These are phyloP conservation scores for Tagetes erecta DNA, from an alignment of 129 eudicot genomes.

Conservation along the genomic window DNA sequence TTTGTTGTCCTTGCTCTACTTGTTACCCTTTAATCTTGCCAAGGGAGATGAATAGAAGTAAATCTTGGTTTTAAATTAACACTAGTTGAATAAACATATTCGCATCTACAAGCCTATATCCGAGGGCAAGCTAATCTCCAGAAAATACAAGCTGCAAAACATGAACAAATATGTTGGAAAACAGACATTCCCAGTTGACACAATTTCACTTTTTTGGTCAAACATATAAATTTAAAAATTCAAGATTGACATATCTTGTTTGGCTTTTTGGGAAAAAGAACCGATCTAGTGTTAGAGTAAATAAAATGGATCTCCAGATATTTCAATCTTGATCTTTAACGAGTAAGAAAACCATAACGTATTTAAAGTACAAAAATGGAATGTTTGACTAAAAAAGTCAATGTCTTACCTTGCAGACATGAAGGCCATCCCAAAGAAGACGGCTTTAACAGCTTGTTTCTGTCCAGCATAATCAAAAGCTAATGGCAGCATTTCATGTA, in stretches of 20 bases:
- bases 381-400: conserved; percentile 15
- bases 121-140: conserved; percentile 73
- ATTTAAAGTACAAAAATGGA: not conserved
- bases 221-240: not conserved
- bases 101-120: conserved; percentile 70
- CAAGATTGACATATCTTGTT: not conserved
- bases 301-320: not conserved
- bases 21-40: conserved; percentile 22
- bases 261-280: not conserved
- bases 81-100: not conserved
- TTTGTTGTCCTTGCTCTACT: conserved; percentile 27
- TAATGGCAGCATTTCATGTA: conserved; percentile 96
- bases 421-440: conserved; percentile 94
- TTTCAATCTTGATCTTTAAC: not conserved
- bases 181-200: not conserved
- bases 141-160: conserved; percentile 81
- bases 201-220: conserved; percentile 8
- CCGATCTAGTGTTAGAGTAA: not conserved
- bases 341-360: not conserved
- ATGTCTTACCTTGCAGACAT: conserved; percentile 89
- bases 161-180: conserved; percentile 3
- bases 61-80: not conserved
- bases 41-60: conserved; percentile 16
- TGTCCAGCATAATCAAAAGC: conserved; percentile 99
- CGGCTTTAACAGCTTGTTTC: conserved; percentile 97